Conservation (phyloP, 2,329 filamentous ascomycete genomes). For the Elsinoe perseae region DNA sequence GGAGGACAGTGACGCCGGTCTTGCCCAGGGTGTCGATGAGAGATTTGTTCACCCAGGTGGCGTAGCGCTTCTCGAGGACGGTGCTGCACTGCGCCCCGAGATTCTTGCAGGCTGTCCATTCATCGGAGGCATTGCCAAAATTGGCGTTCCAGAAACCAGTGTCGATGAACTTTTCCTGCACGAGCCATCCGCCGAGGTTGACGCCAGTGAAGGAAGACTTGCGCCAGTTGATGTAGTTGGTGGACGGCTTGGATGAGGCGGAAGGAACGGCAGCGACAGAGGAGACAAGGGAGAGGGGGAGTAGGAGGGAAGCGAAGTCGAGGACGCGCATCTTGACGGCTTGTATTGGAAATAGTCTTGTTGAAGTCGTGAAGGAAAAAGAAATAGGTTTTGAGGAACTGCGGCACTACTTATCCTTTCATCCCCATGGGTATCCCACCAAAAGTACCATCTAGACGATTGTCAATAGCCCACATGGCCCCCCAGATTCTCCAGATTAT, state of each 20-base stretch:
- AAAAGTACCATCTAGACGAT: background rate
- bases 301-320: conserved; percentile 3
- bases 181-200: conserved; percentile 32
- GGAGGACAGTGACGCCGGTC: conserved; percentile 16
- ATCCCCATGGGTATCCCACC: background rate
- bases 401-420: conserved; percentile 1
- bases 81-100: conserved; percentile 19
- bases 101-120: conserved; percentile 34
- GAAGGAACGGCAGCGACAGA: background rate
- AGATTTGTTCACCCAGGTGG: conserved; percentile 17
- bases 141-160: conserved; percentile 30
- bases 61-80: conserved; percentile 31
- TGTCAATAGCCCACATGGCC: conserved; percentile 1
- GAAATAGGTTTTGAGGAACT: background rate
- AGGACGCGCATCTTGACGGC: conserved; percentile 4
- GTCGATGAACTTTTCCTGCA: conserved; percentile 33
- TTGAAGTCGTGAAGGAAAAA: background rate
- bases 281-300: conserved; percentile 1
- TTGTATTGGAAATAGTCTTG: background rate
- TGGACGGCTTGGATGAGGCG: background rate
- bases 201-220: conserved; percentile 26
- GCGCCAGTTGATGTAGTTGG: conserved; percentile 7
- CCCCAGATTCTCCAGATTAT: background rate
- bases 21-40: conserved; percentile 17
- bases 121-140: conserved; percentile 27